phyloP scores from a whole-genome alignment of 768 basidiomycete species.

The Austroboletus eburneus region DNA sequence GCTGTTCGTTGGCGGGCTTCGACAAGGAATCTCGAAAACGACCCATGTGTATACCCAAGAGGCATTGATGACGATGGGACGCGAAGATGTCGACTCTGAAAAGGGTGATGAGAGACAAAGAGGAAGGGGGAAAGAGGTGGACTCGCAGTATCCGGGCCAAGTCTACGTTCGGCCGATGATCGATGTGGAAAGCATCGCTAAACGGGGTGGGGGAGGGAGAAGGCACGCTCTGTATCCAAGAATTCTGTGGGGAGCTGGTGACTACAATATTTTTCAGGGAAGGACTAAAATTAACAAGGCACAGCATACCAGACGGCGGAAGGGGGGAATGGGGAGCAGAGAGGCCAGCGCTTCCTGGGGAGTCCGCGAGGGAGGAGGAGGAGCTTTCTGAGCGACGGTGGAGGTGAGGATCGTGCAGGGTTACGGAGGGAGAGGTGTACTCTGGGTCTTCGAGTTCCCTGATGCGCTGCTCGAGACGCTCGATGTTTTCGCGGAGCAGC shows the following conservation, averaged over 20 bases:
- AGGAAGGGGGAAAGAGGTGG: slow-evolving; percentile 6
- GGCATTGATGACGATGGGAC: slow-evolving; percentile 71
- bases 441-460: slow-evolving; percentile 75
- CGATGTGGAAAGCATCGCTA: slow-evolving; percentile 45
- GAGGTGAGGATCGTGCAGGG: slow-evolving; percentile 64
- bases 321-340: slow-evolving; percentile 58
- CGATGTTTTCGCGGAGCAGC: slow-evolving; percentile 71
- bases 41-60: slow-evolving; percentile 65
- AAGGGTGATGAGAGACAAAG: slow-evolving; percentile 6
- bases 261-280: slow-evolving; percentile 26
- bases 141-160: slow-evolving; percentile 64
- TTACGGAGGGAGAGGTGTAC: slow-evolving; percentile 62
- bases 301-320: slow-evolving; percentile 45
- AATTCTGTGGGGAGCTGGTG: slow-evolving; percentile 46
- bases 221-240: slow-evolving; percentile 46
- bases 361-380: slow-evolving; percentile 47
- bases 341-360: slow-evolving; percentile 48
- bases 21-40: slow-evolving; percentile 59
- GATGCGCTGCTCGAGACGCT: slow-evolving; percentile 65
- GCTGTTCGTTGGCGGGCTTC: slow-evolving; percentile 52
- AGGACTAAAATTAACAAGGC: background rate
- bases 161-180: slow-evolving; percentile 50
- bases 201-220: slow-evolving; percentile 54
- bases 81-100: slow-evolving; percentile 70
- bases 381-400: slow-evolving; percentile 42